phyloP scores from a whole-genome alignment of 306 rosid genomes.

The Astragalus membranaceus region DNA sequence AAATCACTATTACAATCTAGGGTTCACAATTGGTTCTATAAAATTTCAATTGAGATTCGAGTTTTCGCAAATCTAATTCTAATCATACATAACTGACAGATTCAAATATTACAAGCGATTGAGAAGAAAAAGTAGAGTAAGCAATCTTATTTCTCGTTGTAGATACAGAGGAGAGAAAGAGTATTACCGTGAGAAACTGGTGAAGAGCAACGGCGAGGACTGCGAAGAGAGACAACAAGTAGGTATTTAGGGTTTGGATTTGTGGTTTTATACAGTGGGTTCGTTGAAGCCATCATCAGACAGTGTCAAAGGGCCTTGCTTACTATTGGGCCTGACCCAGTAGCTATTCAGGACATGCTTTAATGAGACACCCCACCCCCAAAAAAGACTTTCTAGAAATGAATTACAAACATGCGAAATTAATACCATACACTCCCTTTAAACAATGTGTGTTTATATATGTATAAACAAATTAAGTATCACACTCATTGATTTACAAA shows the following conservation, averaged over 20 bases:
- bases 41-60: background rate
- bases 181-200: background rate
- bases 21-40: background rate
- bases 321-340: background rate
- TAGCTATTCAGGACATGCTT: background rate
- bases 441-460: too few species aligned
- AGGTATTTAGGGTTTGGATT: slow-evolving; percentile 11
- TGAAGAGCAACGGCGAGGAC: background rate
- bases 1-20: background rate
- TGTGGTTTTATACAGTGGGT: slow-evolving; percentile 5
- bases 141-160: background rate
- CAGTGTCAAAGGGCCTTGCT: background rate
- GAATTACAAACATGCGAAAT: too few species aligned
- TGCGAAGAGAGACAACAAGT: background rate
- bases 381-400: too few species aligned
- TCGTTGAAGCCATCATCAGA: too few species aligned
- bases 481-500: too few species aligned
- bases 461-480: too few species aligned
- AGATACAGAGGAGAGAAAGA: background rate
- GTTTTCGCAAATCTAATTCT: background rate
- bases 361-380: too few species aligned
- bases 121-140: background rate
- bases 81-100: background rate
- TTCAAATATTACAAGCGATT: background rate
- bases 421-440: too few species aligned